These are phyloP conservation scores for Lactifluus volemus DNA, from an alignment of 768 basidiomycete genomes.

Conservation along the genomic window DNA sequence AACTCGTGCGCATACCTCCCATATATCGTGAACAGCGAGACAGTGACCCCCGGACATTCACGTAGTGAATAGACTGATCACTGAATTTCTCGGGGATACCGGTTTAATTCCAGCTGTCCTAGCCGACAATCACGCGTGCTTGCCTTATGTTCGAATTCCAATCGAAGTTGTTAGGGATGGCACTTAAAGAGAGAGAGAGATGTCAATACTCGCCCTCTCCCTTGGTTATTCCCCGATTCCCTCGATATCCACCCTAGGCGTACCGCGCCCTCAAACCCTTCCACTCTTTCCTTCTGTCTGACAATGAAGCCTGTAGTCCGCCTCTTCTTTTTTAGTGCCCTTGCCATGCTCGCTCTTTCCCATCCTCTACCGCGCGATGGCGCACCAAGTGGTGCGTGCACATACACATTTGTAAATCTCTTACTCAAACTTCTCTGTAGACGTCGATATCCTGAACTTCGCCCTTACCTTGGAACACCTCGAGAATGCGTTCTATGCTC, in stretches of 20 bases:
- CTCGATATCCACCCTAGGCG: not conserved
- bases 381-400: constrained; percentile 7
- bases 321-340: not conserved
- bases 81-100: too few relatives aligned
- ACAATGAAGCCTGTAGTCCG: constrained; percentile 7
- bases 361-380: constrained; percentile 10
- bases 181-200: constrained; percentile 4
- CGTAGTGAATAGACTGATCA: too few relatives aligned
- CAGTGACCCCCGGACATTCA: too few relatives aligned
- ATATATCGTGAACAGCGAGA: too few relatives aligned
- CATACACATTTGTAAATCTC: not conserved
- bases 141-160: constrained; percentile 1
- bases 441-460: constrained; percentile 26
- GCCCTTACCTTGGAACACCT: constrained; percentile 32
- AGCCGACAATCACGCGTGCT: too few relatives aligned
- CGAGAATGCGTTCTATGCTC: constrained; percentile 29
- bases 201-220: not conserved
- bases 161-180: not conserved
- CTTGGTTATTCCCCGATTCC: constrained; percentile 5
- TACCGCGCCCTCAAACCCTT: not conserved
- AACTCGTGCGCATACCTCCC: too few relatives aligned
- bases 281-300: constrained; percentile 2
- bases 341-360: constrained; percentile 1
- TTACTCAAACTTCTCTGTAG: constrained; percentile 2
- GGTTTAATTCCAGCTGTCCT: too few relatives aligned